These are phyloP conservation scores for Hypocrella siamensis DNA, from an alignment of 2,329 filamentous ascomycete genomes.

Conservation along the genomic window DNA sequence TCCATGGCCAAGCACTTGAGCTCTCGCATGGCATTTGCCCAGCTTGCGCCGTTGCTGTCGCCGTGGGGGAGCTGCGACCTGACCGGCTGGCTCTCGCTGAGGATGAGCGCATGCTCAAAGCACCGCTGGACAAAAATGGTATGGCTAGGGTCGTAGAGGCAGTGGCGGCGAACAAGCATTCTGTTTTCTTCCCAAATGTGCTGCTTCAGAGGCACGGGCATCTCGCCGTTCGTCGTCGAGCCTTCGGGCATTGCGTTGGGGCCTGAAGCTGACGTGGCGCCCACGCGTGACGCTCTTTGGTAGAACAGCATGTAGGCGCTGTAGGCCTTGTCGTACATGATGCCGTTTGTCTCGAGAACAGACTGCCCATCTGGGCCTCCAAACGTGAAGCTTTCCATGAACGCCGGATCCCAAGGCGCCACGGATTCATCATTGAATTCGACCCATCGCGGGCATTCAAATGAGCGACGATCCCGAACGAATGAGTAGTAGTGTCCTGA, in stretches of 20 bases:
- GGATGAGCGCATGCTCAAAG: constrained; percentile 37
- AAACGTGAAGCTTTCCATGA: constrained; percentile 65
- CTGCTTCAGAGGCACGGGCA: constrained; percentile 31
- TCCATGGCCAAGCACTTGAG: constrained; percentile 35
- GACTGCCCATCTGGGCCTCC: constrained; percentile 46
- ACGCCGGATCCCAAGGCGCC: constrained; percentile 53
- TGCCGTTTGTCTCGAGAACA: constrained; percentile 27
- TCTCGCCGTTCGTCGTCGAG: constrained; percentile 22
- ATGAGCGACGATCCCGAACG: constrained; percentile 60
- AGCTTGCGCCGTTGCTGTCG: constrained; percentile 1
- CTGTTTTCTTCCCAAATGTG: constrained; percentile 60
- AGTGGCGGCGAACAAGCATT: constrained; percentile 57
- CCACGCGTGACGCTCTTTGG: constrained; percentile 51
- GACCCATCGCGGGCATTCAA: constrained; percentile 48
- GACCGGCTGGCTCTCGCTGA: constrained; percentile 16
- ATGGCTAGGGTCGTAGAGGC: constrained; percentile 61
- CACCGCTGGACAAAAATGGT: constrained; percentile 48
- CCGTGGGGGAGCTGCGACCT: neutral
- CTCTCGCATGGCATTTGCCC: constrained; percentile 6
- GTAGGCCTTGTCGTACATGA: constrained; percentile 50
- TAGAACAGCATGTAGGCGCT: constrained; percentile 99
- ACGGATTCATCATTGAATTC: constrained; percentile 93
- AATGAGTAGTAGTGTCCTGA: constrained; percentile 97
- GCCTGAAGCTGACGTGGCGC: constrained; percentile 21
- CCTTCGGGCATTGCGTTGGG: neutral